Evolutionary conservation across 2,329 filamentous ascomycete species (phyloP).

Genomic region (Septoria petroselini): DNA sequence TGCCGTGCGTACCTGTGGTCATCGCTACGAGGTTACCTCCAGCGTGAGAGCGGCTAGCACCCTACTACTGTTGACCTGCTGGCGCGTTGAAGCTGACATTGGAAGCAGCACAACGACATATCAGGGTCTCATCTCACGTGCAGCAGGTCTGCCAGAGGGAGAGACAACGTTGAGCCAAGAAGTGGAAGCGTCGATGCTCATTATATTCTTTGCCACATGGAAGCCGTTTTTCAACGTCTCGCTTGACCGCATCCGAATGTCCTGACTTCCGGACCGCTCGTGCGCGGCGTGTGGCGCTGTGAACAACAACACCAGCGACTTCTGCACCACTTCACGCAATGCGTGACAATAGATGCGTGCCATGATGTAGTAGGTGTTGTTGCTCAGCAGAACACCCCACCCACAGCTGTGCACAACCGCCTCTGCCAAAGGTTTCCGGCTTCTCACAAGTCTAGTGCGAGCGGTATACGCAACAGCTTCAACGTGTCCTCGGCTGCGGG

Average conservation of each 20-base stretch:
- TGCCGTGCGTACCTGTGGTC: slow-evolving; percentile 12
- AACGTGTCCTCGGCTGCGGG: too few species aligned
- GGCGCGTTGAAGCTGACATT: slow-evolving; percentile 3
- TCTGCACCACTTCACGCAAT: background rate
- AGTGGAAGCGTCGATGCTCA: slow-evolving; percentile 16
- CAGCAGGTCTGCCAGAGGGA: background rate
- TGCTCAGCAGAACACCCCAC: too few species aligned
- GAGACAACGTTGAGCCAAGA: slow-evolving; percentile 7
- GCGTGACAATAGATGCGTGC: too few species aligned
- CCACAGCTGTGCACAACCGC: too few species aligned
- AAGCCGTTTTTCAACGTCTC: background rate
- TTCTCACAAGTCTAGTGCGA: too few species aligned
- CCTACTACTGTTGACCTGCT: background rate
- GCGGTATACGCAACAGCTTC: too few species aligned
- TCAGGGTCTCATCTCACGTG: slow-evolving; percentile 1
- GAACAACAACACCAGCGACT: background rate
- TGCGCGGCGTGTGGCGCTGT: background rate
- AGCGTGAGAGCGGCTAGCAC: too few species aligned
- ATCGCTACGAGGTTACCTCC: too few species aligned
- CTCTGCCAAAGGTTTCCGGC: too few species aligned
- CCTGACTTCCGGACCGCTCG: slow-evolving; percentile 15
- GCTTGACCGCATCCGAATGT: slow-evolving; percentile 7
- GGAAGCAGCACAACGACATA: background rate
- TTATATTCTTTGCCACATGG: slow-evolving; percentile 26
- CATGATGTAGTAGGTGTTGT: too few species aligned